Conservation (phyloP, 169 alveolate genomes). For the Plasmodium vinckei region DNA sequence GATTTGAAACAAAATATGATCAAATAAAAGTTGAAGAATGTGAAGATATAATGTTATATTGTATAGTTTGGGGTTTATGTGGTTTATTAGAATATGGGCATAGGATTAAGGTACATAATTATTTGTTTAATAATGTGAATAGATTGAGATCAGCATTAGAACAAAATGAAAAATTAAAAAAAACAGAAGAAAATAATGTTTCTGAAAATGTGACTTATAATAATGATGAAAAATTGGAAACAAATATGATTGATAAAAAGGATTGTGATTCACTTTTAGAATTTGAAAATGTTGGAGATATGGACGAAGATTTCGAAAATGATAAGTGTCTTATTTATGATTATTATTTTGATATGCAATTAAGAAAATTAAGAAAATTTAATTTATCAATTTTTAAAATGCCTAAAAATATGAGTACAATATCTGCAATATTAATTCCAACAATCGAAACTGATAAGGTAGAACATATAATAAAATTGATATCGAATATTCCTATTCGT, state of each 20-base stretch:
- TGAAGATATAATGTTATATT: slow-evolving; percentile 71
- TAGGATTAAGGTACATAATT: slow-evolving; percentile 66
- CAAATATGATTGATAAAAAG: slow-evolving; percentile 30
- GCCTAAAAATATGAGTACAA: slow-evolving; percentile 86
- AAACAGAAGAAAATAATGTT: background rate
- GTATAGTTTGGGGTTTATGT: slow-evolving; percentile 74
- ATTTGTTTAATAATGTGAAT: slow-evolving; percentile 50
- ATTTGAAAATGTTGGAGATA: slow-evolving; percentile 87
- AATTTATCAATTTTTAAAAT: slow-evolving; percentile 90
- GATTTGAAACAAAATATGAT: slow-evolving; percentile 42
- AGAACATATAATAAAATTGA: slow-evolving; percentile 89
- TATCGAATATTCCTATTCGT: slow-evolving; percentile 85
- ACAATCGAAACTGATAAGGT: slow-evolving; percentile 95
- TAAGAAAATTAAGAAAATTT: slow-evolving; percentile 88
- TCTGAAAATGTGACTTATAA: background rate
- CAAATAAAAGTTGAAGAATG: slow-evolving; percentile 70
- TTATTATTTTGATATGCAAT: slow-evolving; percentile 79
- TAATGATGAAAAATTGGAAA: slow-evolving; percentile 69
- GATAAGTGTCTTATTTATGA: slow-evolving; percentile 77
- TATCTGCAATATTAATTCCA: slow-evolving; percentile 94
- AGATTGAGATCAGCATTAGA: slow-evolving; percentile 8
- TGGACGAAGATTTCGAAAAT: slow-evolving; percentile 87
- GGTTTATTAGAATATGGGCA: slow-evolving; percentile 54
- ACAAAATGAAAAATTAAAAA: slow-evolving; percentile 1
- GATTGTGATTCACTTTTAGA: background rate